Evolutionary conservation across 495 filamentous ascomycete species (phyloP).

Genomic region (Daldinia decipiens): DNA sequence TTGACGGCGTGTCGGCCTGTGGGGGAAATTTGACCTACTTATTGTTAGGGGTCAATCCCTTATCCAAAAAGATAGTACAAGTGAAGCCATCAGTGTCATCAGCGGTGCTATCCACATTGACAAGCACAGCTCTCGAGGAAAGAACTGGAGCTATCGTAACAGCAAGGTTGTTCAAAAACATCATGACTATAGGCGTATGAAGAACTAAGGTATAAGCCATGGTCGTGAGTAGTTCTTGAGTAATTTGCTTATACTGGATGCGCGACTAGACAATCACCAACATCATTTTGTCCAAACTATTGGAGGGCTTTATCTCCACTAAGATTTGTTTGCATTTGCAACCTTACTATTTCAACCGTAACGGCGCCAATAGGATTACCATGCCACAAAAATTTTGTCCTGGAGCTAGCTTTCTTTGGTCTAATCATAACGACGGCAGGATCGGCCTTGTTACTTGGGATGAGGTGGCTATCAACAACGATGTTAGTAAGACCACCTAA

Average conservation of each 20-base stretch:
- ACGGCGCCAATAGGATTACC: background rate
- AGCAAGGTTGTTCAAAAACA: background rate
- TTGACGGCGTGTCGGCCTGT: background rate
- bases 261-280: background rate
- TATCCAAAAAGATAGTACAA: background rate
- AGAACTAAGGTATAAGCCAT: background rate
- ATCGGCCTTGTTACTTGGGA: background rate
- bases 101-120: background rate
- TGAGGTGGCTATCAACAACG: background rate
- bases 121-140: background rate
- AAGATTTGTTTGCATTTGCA: background rate
- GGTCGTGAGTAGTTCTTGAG: background rate
- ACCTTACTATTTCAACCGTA: no score
- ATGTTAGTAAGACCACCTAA: background rate
- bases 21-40: background rate
- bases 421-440: background rate
- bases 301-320: background rate
- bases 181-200: background rate
- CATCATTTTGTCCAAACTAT: background rate
- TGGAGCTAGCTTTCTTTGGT: background rate
- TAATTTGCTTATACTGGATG: background rate
- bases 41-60: background rate
- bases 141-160: background rate
- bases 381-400: no score
- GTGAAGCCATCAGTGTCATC: background rate